These are phyloP conservation scores for Tetrahymena malaccensis DNA, from an alignment of 73 alveolate species.

Conservation along the genomic window DNA sequence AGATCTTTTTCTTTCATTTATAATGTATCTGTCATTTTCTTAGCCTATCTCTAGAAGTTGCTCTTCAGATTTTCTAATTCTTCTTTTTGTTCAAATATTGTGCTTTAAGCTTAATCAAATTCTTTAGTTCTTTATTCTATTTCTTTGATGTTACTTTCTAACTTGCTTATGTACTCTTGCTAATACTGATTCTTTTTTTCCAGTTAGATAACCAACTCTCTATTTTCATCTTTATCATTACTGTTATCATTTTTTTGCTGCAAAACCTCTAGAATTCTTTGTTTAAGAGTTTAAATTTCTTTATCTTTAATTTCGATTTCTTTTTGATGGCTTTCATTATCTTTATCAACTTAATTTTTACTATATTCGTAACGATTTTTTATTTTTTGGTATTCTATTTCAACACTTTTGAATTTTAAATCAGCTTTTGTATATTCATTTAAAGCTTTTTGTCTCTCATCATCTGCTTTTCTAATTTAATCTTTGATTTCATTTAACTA, in stretches of 20 bases:
- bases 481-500: not conserved
- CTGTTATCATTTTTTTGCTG: not conserved
- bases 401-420: not conserved
- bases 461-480: not conserved
- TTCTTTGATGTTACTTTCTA: not conserved
- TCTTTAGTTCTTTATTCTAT: not conserved
- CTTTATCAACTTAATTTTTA: not conserved
- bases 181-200: not conserved
- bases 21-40: not conserved
- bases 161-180: not conserved
- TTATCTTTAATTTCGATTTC: not conserved
- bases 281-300: not conserved
- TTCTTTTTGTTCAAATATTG: not conserved
- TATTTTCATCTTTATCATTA: not conserved
- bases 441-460: not conserved
- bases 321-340: not conserved
- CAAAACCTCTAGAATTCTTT: not conserved
- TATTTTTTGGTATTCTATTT: not conserved
- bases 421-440: not conserved
- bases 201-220: not conserved
- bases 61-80: not conserved
- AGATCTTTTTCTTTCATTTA: not conserved
- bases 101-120: not conserved
- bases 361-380: not conserved
- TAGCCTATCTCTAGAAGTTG: not conserved